Percentiles rank a stretch among this genome's conserved stretches.
phyloP scores from a whole-genome alignment of 768 basidiomycete species.

The Podaxis pistillaris region DNA sequence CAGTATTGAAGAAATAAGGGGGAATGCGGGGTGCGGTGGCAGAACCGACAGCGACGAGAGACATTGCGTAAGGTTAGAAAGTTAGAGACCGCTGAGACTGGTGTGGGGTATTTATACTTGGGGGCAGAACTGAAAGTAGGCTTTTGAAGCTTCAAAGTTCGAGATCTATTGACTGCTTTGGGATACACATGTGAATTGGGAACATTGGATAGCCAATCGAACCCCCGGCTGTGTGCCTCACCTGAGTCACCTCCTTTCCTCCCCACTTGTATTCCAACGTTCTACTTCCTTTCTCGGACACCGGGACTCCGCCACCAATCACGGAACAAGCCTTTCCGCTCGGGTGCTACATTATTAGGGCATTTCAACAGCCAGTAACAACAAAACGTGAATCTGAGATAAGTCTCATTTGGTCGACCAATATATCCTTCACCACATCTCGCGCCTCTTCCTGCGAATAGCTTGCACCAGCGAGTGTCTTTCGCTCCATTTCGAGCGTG shows the following conservation, averaged over 20 bases:
- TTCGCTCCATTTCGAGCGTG: constrained; percentile 68
- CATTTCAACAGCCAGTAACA: neutral
- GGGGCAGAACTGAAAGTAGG: constrained; percentile 19
- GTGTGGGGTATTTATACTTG: constrained; percentile 26
- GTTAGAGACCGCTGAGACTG: constrained; percentile 8
- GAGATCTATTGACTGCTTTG: constrained; percentile 12
- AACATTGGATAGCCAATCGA: constrained; percentile 22
- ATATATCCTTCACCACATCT: constrained; percentile 58
- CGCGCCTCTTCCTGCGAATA: constrained; percentile 64
- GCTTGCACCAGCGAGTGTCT: constrained; percentile 58
- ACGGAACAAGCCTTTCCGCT: constrained; percentile 19
- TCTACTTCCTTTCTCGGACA: constrained; percentile 28
- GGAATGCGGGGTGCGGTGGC: constrained; percentile 33
- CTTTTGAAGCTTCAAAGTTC: constrained; percentile 14
- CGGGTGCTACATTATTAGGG: constrained; percentile 5
- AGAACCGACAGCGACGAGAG: constrained; percentile 6
- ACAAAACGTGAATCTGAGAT: constrained; percentile 1
- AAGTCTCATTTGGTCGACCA: neutral
- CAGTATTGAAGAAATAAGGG: constrained; percentile 45
- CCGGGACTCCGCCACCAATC: constrained; percentile 37
- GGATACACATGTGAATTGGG: constrained; percentile 28
- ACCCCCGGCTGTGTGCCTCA: constrained; percentile 7
- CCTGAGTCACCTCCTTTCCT: neutral
- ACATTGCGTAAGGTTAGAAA: constrained; percentile 5
- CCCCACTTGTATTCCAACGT: constrained; percentile 23